phyloP scores from a whole-genome alignment of 345 rosid species.

The Passiflora organensis region DNA sequence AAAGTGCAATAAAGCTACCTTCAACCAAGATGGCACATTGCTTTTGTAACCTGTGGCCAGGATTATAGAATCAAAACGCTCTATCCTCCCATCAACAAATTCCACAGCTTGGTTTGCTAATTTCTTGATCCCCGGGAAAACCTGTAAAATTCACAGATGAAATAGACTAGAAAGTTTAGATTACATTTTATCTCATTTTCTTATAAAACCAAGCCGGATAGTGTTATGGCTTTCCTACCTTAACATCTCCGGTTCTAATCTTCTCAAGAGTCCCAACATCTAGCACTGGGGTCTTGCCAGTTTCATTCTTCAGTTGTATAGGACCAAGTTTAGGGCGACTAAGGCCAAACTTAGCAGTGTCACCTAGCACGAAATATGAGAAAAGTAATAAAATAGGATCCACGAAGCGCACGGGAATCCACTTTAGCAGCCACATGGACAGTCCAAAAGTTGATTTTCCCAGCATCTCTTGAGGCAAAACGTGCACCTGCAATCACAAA shows the following conservation, averaged over 20 bases:
- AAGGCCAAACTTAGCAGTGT: slow-evolving; percentile 54
- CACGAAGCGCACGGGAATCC: slow-evolving; percentile 60
- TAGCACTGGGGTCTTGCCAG: slow-evolving; percentile 86
- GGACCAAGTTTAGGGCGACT: slow-evolving; percentile 73
- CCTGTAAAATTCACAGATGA: slow-evolving; percentile 27
- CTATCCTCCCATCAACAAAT: slow-evolving; percentile 64
- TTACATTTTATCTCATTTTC: too few species aligned
- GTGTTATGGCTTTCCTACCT: slow-evolving; percentile 50
- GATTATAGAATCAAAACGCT: slow-evolving; percentile 62
- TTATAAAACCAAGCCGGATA: too few species aligned
- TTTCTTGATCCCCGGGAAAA: slow-evolving; percentile 51
- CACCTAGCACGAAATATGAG: slow-evolving; percentile 54
- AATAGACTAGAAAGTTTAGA: too few species aligned
- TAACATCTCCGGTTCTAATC: slow-evolving; percentile 64
- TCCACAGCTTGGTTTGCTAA: slow-evolving; percentile 43
- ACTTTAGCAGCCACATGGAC: slow-evolving; percentile 69
- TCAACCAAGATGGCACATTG: slow-evolving; percentile 76
- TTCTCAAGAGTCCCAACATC: slow-evolving; percentile 71
- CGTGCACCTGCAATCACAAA: slow-evolving; percentile 56
- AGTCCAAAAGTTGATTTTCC: slow-evolving; percentile 78
- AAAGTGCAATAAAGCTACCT: slow-evolving; percentile 34
- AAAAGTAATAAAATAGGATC: slow-evolving; percentile 53
- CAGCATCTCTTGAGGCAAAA: slow-evolving; percentile 81
- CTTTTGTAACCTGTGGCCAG: slow-evolving; percentile 89
- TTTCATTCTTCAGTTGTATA: slow-evolving; percentile 49